Percentiles rank a stretch among this genome's conserved stretches.
These are phyloP conservation scores for Diplodia intermedia DNA, from an alignment of 2,329 filamentous ascomycete genomes.

Conservation along the genomic window DNA sequence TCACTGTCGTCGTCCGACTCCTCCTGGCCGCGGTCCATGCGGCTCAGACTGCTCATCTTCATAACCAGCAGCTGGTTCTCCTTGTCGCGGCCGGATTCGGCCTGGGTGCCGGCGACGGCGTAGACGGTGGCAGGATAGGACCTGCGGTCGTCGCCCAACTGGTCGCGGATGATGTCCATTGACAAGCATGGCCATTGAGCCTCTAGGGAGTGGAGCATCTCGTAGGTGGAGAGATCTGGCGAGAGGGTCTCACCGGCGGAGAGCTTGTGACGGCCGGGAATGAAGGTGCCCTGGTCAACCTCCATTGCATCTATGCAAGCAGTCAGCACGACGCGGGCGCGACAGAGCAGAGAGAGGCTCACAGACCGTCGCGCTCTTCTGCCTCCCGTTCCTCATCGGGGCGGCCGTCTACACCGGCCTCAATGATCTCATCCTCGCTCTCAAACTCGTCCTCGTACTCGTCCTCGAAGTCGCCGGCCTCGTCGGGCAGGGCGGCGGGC, in stretches of 20 bases:
- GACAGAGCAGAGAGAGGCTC: neutral
- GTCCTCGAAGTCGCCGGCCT: conserved; percentile 82
- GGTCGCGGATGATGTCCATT: conserved; percentile 88
- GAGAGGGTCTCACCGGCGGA: conserved; percentile 89
- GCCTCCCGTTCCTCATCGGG: conserved; percentile 92
- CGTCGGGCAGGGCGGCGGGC: conserved; percentile 53
- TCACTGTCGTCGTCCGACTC: conserved; percentile 74
- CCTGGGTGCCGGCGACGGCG: conserved; percentile 92
- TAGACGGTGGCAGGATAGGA: conserved; percentile 97
- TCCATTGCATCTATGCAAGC: conserved; percentile 77
- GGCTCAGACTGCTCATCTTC: conserved; percentile 91
- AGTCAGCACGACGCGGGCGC: neutral
- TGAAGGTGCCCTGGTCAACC: conserved; percentile 92
- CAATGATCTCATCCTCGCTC: conserved; percentile 89
- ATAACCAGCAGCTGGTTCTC: conserved; percentile 96
- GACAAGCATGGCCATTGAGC: conserved; percentile 97
- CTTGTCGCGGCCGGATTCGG: conserved; percentile 72
- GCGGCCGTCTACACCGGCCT: conserved; percentile 90
- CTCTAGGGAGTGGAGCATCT: conserved; percentile 94
- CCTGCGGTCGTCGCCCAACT: conserved; percentile 85
- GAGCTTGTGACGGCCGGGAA: conserved; percentile 90
- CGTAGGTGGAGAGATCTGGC: conserved; percentile 92
- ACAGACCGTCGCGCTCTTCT: conserved; percentile 75
- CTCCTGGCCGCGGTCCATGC: conserved; percentile 79
- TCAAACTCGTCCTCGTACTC: conserved; percentile 94